A percentile compares a stretch with the other conserved stretches of the same genome.
Evolutionary conservation across 352 stramenopile species (phyloP).

Genomic region (Phytopythium aichiense): DNA sequence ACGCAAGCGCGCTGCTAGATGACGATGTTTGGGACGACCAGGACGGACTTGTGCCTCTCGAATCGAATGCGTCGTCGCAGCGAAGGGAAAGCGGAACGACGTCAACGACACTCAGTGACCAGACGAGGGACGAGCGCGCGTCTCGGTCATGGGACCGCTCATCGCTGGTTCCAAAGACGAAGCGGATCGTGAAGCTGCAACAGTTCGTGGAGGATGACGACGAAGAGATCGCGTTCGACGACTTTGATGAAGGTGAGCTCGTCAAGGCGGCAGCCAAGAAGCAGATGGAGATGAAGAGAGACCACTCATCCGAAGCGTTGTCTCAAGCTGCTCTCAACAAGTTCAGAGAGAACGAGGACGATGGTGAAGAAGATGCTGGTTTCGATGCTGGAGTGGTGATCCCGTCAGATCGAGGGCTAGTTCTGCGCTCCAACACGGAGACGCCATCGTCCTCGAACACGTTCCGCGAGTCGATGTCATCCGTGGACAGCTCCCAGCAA

Average conservation of each 20-base stretch:
- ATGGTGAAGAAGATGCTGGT: slow-evolving; percentile 17
- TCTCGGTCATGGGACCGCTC: slow-evolving; percentile 50
- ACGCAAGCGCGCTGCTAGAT: slow-evolving; percentile 62
- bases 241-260: slow-evolving; percentile 67
- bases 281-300: slow-evolving; percentile 15
- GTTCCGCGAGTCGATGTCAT: slow-evolving; percentile 10
- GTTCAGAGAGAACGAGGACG: slow-evolving; percentile 20
- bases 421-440: background rate
- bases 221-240: slow-evolving; percentile 55
- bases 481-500: slow-evolving; percentile 26
- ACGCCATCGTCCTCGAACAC: slow-evolving; percentile 7
- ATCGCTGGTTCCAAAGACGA: slow-evolving; percentile 57
- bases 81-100: slow-evolving; percentile 1
- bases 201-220: slow-evolving; percentile 73
- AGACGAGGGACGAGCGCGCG: background rate
- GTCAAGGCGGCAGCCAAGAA: slow-evolving; percentile 40
- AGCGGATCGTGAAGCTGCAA: slow-evolving; percentile 60
- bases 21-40: slow-evolving; percentile 73
- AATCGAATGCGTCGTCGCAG: background rate
- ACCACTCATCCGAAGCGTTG: slow-evolving; percentile 1
- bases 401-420: background rate
- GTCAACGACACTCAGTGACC: background rate
- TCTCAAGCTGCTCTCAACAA: slow-evolving; percentile 8
- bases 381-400: slow-evolving; percentile 7
- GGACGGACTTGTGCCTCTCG: slow-evolving; percentile 1